Evolutionary conservation across 257 asterid genomes (phyloP).

Genomic region (Lithospermum erythrorhizon): DNA sequence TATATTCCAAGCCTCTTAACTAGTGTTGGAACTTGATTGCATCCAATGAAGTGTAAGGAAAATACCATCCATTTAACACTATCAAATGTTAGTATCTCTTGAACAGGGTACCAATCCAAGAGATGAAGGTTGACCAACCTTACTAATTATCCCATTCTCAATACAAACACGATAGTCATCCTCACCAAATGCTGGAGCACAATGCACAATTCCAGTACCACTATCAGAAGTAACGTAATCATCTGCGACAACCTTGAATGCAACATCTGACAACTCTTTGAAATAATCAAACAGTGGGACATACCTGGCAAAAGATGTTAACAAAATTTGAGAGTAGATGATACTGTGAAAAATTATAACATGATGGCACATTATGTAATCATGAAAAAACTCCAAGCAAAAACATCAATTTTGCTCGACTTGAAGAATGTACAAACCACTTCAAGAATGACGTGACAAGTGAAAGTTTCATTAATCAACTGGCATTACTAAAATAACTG

Average conservation of each 20-base stretch:
- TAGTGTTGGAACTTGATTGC: no score
- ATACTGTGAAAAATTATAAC: neutral
- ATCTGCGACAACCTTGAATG: conserved; percentile 78
- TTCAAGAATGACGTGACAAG: no score
- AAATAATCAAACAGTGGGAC: conserved; percentile 83
- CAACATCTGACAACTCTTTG: conserved; percentile 63
- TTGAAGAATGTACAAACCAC: no score
- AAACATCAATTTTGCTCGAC: no score
- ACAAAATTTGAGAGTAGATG: neutral
- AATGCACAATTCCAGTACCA: conserved; percentile 96
- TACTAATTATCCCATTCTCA: conserved; percentile 52
- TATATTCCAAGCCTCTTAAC: no score
- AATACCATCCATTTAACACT: neutral
- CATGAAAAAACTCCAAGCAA: no score
- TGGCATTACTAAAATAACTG: no score
- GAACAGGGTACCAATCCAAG: neutral
- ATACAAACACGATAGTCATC: conserved; percentile 96
- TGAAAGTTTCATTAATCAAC: no score
- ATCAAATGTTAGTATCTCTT: neutral
- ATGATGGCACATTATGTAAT: neutral
- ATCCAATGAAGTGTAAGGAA: neutral
- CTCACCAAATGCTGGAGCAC: conserved; percentile 99
- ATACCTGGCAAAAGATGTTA: conserved; percentile 26
- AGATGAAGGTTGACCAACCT: conserved; percentile 19
- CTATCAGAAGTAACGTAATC: conserved; percentile 80